Base-by-base conservation (phyloP, 345 rosid species). In the Noccaea bulbosa region DNA sequence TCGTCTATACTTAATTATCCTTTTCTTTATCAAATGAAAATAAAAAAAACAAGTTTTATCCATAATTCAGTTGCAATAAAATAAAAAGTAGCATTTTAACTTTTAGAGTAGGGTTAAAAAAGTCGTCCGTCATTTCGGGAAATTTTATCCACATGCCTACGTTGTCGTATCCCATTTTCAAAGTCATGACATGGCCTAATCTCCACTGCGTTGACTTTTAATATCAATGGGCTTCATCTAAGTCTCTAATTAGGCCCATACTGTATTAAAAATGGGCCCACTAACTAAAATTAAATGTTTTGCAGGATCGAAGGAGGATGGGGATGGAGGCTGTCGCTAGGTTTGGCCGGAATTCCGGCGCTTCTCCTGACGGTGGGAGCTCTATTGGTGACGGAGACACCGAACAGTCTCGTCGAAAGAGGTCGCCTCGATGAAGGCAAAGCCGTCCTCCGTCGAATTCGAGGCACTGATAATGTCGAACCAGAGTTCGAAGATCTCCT, bases 271-370 rank as follows among this genome's bases (percentile, higher is more conserved):
- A 17, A 47, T 1, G 4, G 38, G 47, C 32, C 62, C 55, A 56
- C 22, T 73, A 47, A 71, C 35, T 14, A 20, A 34, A n/a, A n/a
- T 11, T 0, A 4, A 56, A 27, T 33, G 9, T 3, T 22, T 49
- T 49, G 53, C 48, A 93, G 98, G 79, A 93, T 93, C 0, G 37
- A 38, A 14, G 86, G 75, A n/a, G 96, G 93, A 39, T 89, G 96
- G 96, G 99, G 99, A 11, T 91, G 99, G 99, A 89, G 99, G 49
- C 47, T 94, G 12, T 94, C 99, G 12, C 44, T 94, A 65, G 99
- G 91, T 1, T 71, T 94, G 59, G 97, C 99, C 0, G 99, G 95
- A 8, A 75, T 94, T 33, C 99, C 99, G 24, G 99, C 97, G 27
- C 17, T 76, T 70, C 85, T 94, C 20, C 72, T 94, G 62, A 94